Evolutionary conservation across 257 asterid species (phyloP).

Genomic region (Salvia rosmarinus): DNA sequence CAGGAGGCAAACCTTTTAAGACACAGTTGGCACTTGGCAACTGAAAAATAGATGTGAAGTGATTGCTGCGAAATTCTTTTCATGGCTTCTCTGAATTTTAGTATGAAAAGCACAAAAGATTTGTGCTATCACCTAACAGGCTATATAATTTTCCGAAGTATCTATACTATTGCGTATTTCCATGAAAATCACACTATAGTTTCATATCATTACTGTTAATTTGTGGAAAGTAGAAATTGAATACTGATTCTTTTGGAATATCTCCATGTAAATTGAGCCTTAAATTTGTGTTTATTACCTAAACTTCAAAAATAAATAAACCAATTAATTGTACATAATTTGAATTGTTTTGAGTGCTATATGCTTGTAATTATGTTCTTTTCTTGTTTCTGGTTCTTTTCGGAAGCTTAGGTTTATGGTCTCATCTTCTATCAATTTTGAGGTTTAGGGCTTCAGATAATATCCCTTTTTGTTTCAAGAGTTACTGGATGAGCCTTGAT

Average conservation of each 20-base stretch:
- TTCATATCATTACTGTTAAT: background rate
- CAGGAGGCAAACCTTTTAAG: background rate
- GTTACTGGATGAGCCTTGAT: background rate
- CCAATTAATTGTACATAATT: background rate
- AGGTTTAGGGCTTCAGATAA: background rate
- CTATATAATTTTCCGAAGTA: background rate
- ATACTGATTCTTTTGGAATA: background rate
- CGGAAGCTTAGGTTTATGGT: background rate
- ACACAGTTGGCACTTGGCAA: constrained; percentile 15
- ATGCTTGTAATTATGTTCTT: no score
- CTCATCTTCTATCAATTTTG: background rate
- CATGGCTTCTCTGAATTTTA: background rate
- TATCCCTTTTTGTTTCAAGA: background rate
- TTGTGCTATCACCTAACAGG: constrained; percentile 10
- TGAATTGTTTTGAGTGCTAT: no score
- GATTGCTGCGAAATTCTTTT: constrained; percentile 15
- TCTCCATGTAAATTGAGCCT: constrained; percentile 3
- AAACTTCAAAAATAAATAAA: background rate
- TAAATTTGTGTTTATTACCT: background rate
- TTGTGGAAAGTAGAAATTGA: no score
- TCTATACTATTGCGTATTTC: constrained; percentile 1
- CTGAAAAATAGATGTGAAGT: background rate
- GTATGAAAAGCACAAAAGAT: constrained; percentile 8
- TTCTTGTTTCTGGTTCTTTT: no score
- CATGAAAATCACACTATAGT: background rate